phyloP scores from a whole-genome alignment of 1,284 basidiomycete species.

The Mycena citricolor region DNA sequence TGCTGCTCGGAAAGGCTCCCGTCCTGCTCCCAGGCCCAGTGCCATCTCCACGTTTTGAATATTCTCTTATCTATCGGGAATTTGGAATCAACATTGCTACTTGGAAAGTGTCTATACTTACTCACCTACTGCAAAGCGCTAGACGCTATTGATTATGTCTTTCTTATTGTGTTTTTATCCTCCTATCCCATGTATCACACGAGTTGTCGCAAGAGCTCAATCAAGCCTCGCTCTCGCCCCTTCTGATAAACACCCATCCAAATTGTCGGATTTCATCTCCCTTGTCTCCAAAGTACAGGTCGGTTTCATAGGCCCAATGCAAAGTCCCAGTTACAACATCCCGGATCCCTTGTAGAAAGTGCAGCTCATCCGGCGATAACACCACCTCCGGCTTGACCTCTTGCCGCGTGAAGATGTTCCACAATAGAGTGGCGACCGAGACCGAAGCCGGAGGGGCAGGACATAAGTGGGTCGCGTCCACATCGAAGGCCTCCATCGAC shows the following conservation, averaged over 20 bases:
- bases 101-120: no score
- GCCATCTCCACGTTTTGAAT: slow-evolving; percentile 9
- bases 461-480: not conserved
- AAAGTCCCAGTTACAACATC: not conserved
- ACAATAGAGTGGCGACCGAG: not conserved
- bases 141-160: no score
- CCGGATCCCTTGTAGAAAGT: not conserved
- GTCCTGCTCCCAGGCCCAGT: slow-evolving; percentile 18
- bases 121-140: no score
- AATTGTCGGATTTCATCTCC: slow-evolving; percentile 58
- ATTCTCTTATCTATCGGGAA: not conserved
- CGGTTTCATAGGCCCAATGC: slow-evolving; percentile 48
- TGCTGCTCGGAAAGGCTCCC: slow-evolving; percentile 35
- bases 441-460: not conserved
- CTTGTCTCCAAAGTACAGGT: slow-evolving; percentile 54
- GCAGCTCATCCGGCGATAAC: not conserved
- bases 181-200: no score
- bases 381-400: not conserved
- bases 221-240: not conserved
- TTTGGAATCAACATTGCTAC: no score
- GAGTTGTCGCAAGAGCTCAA: no score
- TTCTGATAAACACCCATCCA: slow-evolving; percentile 58
- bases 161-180: no score
- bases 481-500: not conserved
- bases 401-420: not conserved